Base-by-base conservation (phyloP, 345 rosid species). In the Citrus mangshanensis region DNA sequence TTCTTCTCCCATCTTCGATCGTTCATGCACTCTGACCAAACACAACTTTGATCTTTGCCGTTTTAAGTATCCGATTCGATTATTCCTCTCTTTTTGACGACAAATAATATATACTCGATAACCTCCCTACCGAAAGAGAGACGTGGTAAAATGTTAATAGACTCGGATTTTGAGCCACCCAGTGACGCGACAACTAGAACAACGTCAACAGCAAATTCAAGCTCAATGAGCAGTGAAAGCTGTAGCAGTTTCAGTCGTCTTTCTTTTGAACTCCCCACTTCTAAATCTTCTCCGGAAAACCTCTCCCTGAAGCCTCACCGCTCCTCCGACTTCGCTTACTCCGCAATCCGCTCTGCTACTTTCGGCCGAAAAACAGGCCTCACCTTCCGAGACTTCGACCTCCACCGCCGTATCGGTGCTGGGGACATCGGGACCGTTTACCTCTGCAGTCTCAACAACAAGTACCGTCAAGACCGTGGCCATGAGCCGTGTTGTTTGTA, bases 361-460 rank as follows among this genome's bases (percentile, higher is more conserved):
- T 81, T 83, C 51, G 85, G 85, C 71, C 77, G 90, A 9, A 83
- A 84, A 65, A 32, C 81, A 0, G 88, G 89, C 9, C 89, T 91
- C 4, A 80, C 87, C 3, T 85, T 93, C 87, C 88, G 95, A 22
- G 97, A 94, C 87, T 94, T 96, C 81, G 83, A 84, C 4, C 94
- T 93, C 66, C 78, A 87, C 82, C 92, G 93, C 63, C 89, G 87
- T 34, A 83, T 96, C 76, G 99, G 99, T 10, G 82, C 94, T 13
- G 99, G 99, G 61, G 98, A 96, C 22, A 91, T 94, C 77, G 98
- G 99, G 0, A 94, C 97, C 0, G 99, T 96, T 0, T 94, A 88
- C 83, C 89, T 96, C 58, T 96, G 99, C 79, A 89, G 86, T 5
- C 93, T 96, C 22, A 77, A 49, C 59, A 46, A 9, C 2, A 7